phyloP scores from a whole-genome alignment of 495 filamentous ascomycete species.

The Aspergillus kassunensis region DNA sequence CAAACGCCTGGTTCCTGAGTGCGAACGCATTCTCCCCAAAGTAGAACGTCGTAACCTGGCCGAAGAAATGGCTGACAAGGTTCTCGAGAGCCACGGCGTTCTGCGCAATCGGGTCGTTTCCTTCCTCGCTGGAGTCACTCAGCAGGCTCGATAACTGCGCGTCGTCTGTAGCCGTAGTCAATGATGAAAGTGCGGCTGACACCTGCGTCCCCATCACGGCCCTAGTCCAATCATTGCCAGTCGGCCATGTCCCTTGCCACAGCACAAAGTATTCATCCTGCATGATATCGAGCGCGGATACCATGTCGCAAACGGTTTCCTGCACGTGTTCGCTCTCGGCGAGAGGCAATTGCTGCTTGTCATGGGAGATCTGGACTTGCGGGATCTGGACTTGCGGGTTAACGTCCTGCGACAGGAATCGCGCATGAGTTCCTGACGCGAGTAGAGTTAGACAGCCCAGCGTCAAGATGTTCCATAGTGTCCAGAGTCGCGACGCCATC shows the following conservation, averaged over 20 bases:
- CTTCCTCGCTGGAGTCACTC: slow-evolving; percentile 25
- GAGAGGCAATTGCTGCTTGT: slow-evolving; percentile 13
- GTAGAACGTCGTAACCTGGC: slow-evolving; percentile 70
- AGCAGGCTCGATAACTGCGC: slow-evolving; percentile 14
- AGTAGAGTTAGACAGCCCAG: slow-evolving; percentile 21
- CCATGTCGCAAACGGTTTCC: slow-evolving; percentile 39
- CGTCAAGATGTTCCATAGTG: slow-evolving; percentile 18
- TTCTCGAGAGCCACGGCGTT: slow-evolving; percentile 57
- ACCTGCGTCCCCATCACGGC: slow-evolving; percentile 83
- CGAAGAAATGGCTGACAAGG: slow-evolving; percentile 76
- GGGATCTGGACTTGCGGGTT: slow-evolving; percentile 15
- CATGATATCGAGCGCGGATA: slow-evolving; percentile 66
- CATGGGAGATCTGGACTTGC: slow-evolving; percentile 13
- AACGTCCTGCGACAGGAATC: slow-evolving; percentile 30
- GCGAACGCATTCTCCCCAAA: slow-evolving; percentile 80
- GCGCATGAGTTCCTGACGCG: slow-evolving; percentile 24
- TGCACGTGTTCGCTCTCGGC: slow-evolving; percentile 14
- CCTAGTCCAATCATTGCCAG: slow-evolving; percentile 89
- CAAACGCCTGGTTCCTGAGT: slow-evolving; percentile 77
- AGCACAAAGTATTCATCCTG: slow-evolving; percentile 73
- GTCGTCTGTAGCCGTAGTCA: slow-evolving; percentile 46
- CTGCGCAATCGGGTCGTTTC: slow-evolving; percentile 19
- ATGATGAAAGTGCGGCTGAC: slow-evolving; percentile 59
- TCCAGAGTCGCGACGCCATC: slow-evolving; percentile 14
- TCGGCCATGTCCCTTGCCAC: slow-evolving; percentile 80